phyloP scores from a whole-genome alignment of 805 yeast species.

The Teunomyces barrocoloradensis region DNA sequence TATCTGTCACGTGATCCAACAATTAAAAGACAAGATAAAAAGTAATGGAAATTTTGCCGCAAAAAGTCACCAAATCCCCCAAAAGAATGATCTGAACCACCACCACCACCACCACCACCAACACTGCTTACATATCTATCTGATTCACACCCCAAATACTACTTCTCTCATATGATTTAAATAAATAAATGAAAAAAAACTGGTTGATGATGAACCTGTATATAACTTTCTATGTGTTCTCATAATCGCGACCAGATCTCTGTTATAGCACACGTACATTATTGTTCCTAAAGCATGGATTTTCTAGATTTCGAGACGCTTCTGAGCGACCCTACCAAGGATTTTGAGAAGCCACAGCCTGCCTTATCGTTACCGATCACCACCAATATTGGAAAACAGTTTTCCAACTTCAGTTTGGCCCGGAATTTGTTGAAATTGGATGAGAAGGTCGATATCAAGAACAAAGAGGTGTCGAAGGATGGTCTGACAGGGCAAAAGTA shows the following conservation, averaged over 20 bases:
- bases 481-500: constrained; percentile 42
- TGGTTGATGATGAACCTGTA: neutral
- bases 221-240: neutral
- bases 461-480: constrained; percentile 9
- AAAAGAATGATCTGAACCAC: too few species aligned
- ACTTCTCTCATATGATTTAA: too few species aligned
- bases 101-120: too few species aligned
- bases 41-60: neutral
- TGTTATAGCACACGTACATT: too few species aligned
- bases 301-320: constrained; percentile 40
- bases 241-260: too few species aligned
- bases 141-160: too few species aligned
- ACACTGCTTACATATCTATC: too few species aligned
- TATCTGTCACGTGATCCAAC: neutral
- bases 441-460: constrained; percentile 7
- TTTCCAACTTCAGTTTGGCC: constrained; percentile 32
- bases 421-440: constrained; percentile 28
- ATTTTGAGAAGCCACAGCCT: constrained; percentile 42
- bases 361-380: constrained; percentile 40
- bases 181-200: neutral
- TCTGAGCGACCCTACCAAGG: constrained; percentile 18
- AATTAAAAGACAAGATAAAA: neutral
- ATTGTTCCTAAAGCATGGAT: constrained; percentile 28
- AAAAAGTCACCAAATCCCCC: neutral
- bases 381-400: constrained; percentile 33